Evolutionary conservation across 164 flowering plant species (phyloP).

Genomic region (Stephania japonica): DNA sequence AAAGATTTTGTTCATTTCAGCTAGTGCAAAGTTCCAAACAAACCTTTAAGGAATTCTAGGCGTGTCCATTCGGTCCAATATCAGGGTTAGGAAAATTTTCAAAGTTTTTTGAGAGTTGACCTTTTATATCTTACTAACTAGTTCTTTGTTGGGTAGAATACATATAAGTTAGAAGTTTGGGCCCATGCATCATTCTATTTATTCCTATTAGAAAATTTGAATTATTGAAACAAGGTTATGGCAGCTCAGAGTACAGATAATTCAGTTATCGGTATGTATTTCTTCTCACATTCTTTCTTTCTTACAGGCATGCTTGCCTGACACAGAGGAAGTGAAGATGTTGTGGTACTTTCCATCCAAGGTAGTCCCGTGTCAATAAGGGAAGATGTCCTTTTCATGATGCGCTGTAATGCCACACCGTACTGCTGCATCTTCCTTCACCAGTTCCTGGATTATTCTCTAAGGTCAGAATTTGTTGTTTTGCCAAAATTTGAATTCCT

Average conservation of each 20-base stretch:
- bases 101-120: neutral
- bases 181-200: neutral
- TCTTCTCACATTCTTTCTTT: conserved; percentile 6
- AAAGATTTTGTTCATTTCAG: too few species aligned
- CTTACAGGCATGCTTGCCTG: conserved; percentile 18
- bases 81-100: conserved; percentile 43
- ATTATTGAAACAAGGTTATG: neutral
- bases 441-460: conserved; percentile 83
- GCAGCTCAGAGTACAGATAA: neutral
- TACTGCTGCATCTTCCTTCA: conserved; percentile 70
- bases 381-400: conserved; percentile 61
- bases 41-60: conserved; percentile 9
- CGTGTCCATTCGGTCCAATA: too few species aligned
- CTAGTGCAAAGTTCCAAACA: too few species aligned
- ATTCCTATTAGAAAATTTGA: neutral
- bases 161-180: too few species aligned
- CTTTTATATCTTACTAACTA: neutral
- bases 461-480: conserved; percentile 38
- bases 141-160: neutral
- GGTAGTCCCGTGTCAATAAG: conserved; percentile 45
- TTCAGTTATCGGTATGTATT: neutral
- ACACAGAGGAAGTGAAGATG: conserved; percentile 97
- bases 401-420: conserved; percentile 92
- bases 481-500: neutral
- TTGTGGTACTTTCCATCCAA: conserved; percentile 58